Conservation (phyloP, 129 eudicot species). For the Apium graveolens region DNA sequence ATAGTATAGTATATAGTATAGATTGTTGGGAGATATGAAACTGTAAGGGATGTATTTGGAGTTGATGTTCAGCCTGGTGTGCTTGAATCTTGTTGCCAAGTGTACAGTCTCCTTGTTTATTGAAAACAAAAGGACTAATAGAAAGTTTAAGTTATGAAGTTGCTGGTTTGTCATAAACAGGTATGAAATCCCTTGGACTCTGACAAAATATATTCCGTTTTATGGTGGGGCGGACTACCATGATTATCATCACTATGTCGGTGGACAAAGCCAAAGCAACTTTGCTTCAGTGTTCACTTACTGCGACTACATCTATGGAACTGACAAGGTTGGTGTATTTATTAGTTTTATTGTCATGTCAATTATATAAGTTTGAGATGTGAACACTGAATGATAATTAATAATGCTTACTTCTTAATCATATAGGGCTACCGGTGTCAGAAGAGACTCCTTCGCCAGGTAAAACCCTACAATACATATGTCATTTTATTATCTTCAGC, state of each 20-base stretch:
- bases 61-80: background rate
- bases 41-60: background rate
- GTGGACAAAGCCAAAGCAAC: constrained; percentile 92
- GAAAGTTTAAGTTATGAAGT: background rate
- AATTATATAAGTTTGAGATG: background rate
- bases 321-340: constrained; percentile 67
- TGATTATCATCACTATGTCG: constrained; percentile 96
- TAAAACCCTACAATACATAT: constrained; percentile 19
- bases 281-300: constrained; percentile 91
- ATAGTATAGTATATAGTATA: too few relatives aligned
- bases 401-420: constrained; percentile 15
- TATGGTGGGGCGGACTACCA: constrained; percentile 96
- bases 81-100: background rate
- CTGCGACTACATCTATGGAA: constrained; percentile 90
- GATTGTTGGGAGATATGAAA: background rate
- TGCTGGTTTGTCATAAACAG: constrained; percentile 26
- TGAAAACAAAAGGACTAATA: background rate
- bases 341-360: background rate
- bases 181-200: constrained; percentile 83
- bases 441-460: constrained; percentile 76
- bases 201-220: constrained; percentile 75
- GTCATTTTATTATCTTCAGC: background rate
- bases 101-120: background rate
- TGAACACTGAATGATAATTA: background rate
- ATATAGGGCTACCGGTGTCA: constrained; percentile 81